Evolutionary conservation across 2,329 filamentous ascomycete species (phyloP).

Genomic region (Spiromastix sp.): DNA sequence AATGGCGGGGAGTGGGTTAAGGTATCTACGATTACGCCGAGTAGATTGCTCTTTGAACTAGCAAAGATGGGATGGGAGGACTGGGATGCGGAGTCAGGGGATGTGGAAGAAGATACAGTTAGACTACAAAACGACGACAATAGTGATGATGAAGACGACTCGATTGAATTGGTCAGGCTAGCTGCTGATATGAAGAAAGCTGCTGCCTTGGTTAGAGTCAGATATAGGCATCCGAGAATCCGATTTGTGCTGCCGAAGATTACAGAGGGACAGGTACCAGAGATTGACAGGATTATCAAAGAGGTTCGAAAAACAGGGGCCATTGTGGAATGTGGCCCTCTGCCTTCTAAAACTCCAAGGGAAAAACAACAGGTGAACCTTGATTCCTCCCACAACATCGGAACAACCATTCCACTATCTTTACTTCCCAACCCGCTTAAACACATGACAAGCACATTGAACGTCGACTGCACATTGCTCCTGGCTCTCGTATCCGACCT

Average conservation of each 20-base stretch:
- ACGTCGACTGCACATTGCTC: conserved; percentile 52
- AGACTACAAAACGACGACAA: conserved; percentile 28
- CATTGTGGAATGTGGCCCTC: conserved; percentile 27
- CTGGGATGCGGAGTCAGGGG: conserved; percentile 36
- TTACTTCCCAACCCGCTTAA: conserved; percentile 33
- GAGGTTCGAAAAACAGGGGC: conserved; percentile 44
- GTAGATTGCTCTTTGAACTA: conserved; percentile 55
- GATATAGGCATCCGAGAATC: conserved; percentile 50
- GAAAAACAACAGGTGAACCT: not conserved
- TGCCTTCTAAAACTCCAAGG: not conserved
- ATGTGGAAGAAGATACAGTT: conserved; percentile 25
- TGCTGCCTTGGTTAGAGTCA: conserved; percentile 45
- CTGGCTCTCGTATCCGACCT: conserved; percentile 65
- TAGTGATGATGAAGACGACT: conserved; percentile 41
- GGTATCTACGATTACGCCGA: conserved; percentile 55
- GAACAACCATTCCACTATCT: conserved; percentile 17
- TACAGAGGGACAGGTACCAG: conserved; percentile 36
- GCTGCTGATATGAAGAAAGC: conserved; percentile 50
- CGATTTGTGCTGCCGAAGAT: conserved; percentile 54
- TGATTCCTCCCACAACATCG: conserved; percentile 1
- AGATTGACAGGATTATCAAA: conserved; percentile 47
- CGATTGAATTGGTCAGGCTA: conserved; percentile 50
- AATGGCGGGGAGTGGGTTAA: conserved; percentile 58
- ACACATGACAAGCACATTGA: conserved; percentile 33
- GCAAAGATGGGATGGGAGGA: conserved; percentile 57